Conservation (phyloP, 495 filamentous ascomycete species). For the Hyaloscypha bicolor region DNA sequence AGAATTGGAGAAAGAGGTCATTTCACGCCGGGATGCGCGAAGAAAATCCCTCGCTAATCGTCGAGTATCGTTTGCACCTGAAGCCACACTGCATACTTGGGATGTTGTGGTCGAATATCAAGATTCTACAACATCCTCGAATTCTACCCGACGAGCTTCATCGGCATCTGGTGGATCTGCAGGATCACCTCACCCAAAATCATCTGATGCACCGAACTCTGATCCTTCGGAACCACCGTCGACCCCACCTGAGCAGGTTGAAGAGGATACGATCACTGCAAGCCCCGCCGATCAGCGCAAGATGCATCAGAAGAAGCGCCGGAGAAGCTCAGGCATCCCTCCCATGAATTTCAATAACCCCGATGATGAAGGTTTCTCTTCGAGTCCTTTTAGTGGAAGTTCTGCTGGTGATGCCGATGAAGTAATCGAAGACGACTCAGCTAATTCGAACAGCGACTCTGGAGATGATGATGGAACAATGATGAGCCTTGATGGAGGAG, state of each 20-base stretch:
- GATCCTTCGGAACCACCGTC: slow-evolving; percentile 65
- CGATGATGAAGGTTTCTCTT: slow-evolving; percentile 69
- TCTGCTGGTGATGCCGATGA: slow-evolving; percentile 64
- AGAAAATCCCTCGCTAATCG: slow-evolving; percentile 92
- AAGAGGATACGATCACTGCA: slow-evolving; percentile 56
- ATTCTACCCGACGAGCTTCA: slow-evolving; percentile 70
- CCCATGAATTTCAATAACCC: slow-evolving; percentile 62
- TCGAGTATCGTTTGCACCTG: slow-evolving; percentile 94
- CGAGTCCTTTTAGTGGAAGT: slow-evolving; percentile 75
- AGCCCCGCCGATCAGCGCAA: slow-evolving; percentile 73
- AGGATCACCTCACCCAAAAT: slow-evolving; percentile 44
- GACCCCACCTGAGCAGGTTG: slow-evolving; percentile 61
- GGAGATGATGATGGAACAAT: slow-evolving; percentile 73
- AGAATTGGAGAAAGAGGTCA: slow-evolving; percentile 67
- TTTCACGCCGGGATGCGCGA: slow-evolving; percentile 78
- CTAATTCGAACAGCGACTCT: slow-evolving; percentile 50
- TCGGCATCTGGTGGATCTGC: slow-evolving; percentile 46
- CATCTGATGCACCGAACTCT: slow-evolving; percentile 39
- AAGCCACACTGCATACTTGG: slow-evolving; percentile 97
- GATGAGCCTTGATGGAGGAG: slow-evolving; percentile 70
- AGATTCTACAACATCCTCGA: slow-evolving; percentile 83
- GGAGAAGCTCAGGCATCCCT: slow-evolving; percentile 65
- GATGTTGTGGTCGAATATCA: slow-evolving; percentile 89
- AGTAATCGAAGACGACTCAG: slow-evolving; percentile 55
- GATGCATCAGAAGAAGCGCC: slow-evolving; percentile 64